A percentile compares a stretch with the other conserved stretches of the same genome.
Evolutionary conservation across 2,329 filamentous ascomycete genomes (phyloP).

Genomic region (Penicillium capsulatum): DNA sequence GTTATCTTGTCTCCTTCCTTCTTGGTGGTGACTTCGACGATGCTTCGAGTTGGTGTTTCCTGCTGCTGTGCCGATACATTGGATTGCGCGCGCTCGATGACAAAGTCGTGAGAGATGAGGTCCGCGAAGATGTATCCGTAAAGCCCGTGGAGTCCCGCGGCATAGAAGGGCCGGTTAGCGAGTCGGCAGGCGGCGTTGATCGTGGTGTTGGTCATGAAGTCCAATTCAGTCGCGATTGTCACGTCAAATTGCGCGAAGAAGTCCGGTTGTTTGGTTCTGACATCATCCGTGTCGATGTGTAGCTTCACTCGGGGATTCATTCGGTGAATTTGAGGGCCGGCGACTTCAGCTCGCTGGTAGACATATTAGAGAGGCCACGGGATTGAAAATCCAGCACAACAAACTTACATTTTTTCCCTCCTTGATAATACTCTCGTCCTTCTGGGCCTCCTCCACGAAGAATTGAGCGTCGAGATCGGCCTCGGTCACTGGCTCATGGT

Average conservation of each 20-base stretch:
- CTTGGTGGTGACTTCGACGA: slow-evolving; percentile 67
- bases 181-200: slow-evolving; percentile 85
- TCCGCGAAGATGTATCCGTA: slow-evolving; percentile 96
- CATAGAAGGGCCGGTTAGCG: slow-evolving; percentile 78
- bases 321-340: slow-evolving; percentile 70
- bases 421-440: slow-evolving; percentile 15
- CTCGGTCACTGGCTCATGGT: slow-evolving; percentile 69
- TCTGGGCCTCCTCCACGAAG: slow-evolving; percentile 66
- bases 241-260: slow-evolving; percentile 80
- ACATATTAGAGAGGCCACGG: too few relatives aligned
- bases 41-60: slow-evolving; percentile 73
- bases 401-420: slow-evolving; percentile 65
- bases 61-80: slow-evolving; percentile 62
- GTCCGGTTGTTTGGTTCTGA: slow-evolving; percentile 63
- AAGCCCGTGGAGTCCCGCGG: slow-evolving; percentile 78
- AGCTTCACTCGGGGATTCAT: slow-evolving; percentile 87
- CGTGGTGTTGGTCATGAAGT: slow-evolving; percentile 66
- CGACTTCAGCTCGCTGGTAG: slow-evolving; percentile 68
- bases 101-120: slow-evolving; percentile 82
- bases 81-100: slow-evolving; percentile 77
- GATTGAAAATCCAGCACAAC: background rate
- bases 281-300: slow-evolving; percentile 62
- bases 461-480: slow-evolving; percentile 79
- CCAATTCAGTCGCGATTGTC: slow-evolving; percentile 83
- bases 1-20: slow-evolving; percentile 67